These are phyloP conservation scores for Suhomyces bolitotheri DNA, from an alignment of 1,139 yeast species.

Conservation along the genomic window DNA sequence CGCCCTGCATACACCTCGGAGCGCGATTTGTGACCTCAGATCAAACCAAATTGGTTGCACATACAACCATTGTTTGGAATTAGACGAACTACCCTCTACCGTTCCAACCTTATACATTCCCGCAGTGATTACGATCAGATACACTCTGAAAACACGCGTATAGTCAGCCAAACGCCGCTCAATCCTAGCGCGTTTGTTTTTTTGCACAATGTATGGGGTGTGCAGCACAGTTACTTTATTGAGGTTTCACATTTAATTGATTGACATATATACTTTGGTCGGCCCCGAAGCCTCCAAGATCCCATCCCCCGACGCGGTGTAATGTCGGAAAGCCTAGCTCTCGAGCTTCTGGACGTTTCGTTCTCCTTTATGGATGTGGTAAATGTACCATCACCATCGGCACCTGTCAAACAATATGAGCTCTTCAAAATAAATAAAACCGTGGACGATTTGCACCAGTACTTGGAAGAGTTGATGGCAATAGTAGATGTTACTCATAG, in stretches of 20 bases:
- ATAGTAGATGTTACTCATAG: slow-evolving; percentile 3
- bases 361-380: slow-evolving; percentile 37
- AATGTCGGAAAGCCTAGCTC: slow-evolving; percentile 7
- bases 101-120: background rate
- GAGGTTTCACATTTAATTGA: too few species aligned
- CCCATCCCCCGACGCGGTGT: too few species aligned
- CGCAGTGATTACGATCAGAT: too few species aligned
- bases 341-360: slow-evolving; percentile 8
- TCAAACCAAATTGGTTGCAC: slow-evolving; percentile 1
- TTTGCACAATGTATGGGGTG: too few species aligned
- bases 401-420: slow-evolving; percentile 31
- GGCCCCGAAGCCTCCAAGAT: too few species aligned
- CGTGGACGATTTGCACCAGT: slow-evolving; percentile 33
- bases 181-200: too few species aligned
- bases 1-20: background rate
- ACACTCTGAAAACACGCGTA: background rate
- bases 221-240: too few species aligned
- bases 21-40: background rate
- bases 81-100: slow-evolving; percentile 6
- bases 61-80: slow-evolving; percentile 2
- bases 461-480: slow-evolving; percentile 22
- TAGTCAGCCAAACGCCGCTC: too few species aligned
- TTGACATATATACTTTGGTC: too few species aligned
- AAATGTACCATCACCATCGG: slow-evolving; percentile 21
- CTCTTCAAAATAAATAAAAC: slow-evolving; percentile 32